Base-by-base conservation (phyloP, 352 stramenopile genomes). In the Phytophthora constricta region DNA sequence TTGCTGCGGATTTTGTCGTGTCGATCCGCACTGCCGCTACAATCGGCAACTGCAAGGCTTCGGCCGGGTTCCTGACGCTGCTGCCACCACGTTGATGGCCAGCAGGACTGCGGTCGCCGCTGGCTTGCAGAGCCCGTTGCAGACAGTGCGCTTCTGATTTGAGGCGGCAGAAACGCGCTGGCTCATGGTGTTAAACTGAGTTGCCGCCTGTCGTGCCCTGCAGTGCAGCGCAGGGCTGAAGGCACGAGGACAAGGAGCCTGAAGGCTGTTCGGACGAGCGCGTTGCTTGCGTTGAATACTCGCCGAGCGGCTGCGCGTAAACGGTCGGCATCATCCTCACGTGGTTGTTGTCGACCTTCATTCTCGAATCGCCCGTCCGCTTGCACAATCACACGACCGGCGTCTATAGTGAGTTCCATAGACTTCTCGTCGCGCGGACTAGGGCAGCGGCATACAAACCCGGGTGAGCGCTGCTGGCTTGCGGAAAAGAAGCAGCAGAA, bases 401-500 rank as follows among this genome's bases (percentile, higher is more conserved):
- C n/a, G n/a, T n/a, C n/a, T n/a, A n/a, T n/a, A n/a, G n/a, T n/a
- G 13, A 37, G 31, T 11, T 37, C 7, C 13, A 37, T 37, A 37
- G 31, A 37, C 31, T 7, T 7, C 13, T 37, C 13, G 31, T 37
- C n/a, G 31, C 31, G 13, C 31, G 10, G 10, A 45, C 10, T 45
- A 14, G 37, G 37, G 37, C 37, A 20, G 37, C 37, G 16, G 4
- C 41, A 47, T 47, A 47, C 41, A 47, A 47, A 47, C n/a, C n/a
- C n/a, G n/a, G n/a, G n/a, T n/a, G n/a, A n/a, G n/a, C n/a, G n/a
- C n/a, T 23, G 22, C 14, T 10, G 41, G 7, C 10, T 23, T 47
- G 45, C 45, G 45, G 45, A 48, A 51, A 51, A 34, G 45, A 51
- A 34, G 45, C 20, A 51, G 33, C 20, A 26, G 25, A 19, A 14